phyloP scores from a whole-genome alignment of 2,329 filamentous ascomycete genomes.

The Penicillium fuscoglaucum region DNA sequence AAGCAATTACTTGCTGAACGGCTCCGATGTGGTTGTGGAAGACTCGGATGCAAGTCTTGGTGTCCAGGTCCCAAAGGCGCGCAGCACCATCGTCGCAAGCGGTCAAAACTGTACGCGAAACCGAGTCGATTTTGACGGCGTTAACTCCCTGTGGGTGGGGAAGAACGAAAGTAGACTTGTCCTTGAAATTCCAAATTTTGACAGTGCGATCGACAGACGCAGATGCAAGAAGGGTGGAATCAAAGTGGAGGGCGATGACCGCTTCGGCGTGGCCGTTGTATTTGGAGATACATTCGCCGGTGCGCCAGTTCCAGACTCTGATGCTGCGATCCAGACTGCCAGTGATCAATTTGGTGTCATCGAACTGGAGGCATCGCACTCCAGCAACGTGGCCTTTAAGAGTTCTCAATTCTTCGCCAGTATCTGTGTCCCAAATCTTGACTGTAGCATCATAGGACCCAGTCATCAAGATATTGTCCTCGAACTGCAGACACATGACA shows the following conservation, averaged over 20 bases:
- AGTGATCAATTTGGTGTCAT: constrained; percentile 86
- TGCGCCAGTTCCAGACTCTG: constrained; percentile 96
- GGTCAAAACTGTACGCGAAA: constrained; percentile 83
- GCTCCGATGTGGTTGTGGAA: constrained; percentile 93
- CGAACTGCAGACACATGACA: constrained; percentile 75
- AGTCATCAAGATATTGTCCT: constrained; percentile 87
- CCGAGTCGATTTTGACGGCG: constrained; percentile 80
- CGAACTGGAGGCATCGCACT: constrained; percentile 88
- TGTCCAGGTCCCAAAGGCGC: constrained; percentile 90
- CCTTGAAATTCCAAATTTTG: constrained; percentile 89
- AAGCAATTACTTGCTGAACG: constrained; percentile 83
- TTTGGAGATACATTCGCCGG: constrained; percentile 79
- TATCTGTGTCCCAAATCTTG: constrained; percentile 94
- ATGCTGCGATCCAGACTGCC: constrained; percentile 85
- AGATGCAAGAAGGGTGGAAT: constrained; percentile 78
- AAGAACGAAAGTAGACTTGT: constrained; percentile 75
- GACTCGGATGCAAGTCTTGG: constrained; percentile 69
- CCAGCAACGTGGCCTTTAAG: constrained; percentile 78
- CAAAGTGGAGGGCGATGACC: constrained; percentile 85
- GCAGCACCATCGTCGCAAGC: constrained; percentile 91
- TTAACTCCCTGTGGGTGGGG: constrained; percentile 95
- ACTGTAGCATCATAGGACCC: constrained; percentile 94
- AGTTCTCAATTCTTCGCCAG: constrained; percentile 80
- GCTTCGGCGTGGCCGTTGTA: constrained; percentile 77
- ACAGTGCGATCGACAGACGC: constrained; percentile 87